phyloP scores from a whole-genome alignment of 495 filamentous ascomycete species.

The Aspergillus coremiiformis region DNA sequence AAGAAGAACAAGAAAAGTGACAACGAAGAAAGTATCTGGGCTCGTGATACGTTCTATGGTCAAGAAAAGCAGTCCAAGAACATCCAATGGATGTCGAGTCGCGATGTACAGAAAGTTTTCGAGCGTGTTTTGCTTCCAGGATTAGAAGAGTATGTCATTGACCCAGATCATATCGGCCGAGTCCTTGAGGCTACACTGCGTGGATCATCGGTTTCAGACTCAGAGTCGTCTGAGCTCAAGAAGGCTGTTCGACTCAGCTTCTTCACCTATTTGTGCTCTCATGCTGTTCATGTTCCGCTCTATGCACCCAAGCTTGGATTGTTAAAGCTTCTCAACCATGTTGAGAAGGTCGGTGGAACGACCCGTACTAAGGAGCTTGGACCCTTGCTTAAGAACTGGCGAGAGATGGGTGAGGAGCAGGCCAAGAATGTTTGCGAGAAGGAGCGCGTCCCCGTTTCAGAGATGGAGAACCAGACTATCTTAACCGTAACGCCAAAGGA shows the following conservation, averaged over 20 bases:
- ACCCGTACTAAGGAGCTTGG: conserved; percentile 63
- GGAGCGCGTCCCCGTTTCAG: conserved; percentile 54
- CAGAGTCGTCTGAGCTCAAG: conserved; percentile 52
- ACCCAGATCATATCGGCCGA: conserved; percentile 54
- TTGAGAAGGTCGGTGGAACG: conserved; percentile 58
- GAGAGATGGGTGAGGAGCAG: conserved; percentile 36
- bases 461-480: conserved; percentile 53
- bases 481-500: conserved; percentile 60
- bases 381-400: conserved; percentile 62
- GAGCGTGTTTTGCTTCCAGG: conserved; percentile 56
- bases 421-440: conserved; percentile 37
- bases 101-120: conserved; percentile 53
- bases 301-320: conserved; percentile 60
- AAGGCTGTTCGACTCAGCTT: conserved; percentile 56
- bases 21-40: conserved; percentile 36
- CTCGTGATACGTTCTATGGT: conserved; percentile 51
- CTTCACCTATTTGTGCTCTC: conserved; percentile 65
- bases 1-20: conserved; percentile 35
- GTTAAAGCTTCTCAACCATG: conserved; percentile 59
- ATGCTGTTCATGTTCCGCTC: conserved; percentile 59
- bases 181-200: conserved; percentile 52
- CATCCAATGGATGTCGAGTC: conserved; percentile 51
- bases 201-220: conserved; percentile 30
- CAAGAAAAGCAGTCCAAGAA: conserved; percentile 38
- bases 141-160: conserved; percentile 77